phyloP scores from a whole-genome alignment of 148 eudicot species.

The Camellia japonica region DNA sequence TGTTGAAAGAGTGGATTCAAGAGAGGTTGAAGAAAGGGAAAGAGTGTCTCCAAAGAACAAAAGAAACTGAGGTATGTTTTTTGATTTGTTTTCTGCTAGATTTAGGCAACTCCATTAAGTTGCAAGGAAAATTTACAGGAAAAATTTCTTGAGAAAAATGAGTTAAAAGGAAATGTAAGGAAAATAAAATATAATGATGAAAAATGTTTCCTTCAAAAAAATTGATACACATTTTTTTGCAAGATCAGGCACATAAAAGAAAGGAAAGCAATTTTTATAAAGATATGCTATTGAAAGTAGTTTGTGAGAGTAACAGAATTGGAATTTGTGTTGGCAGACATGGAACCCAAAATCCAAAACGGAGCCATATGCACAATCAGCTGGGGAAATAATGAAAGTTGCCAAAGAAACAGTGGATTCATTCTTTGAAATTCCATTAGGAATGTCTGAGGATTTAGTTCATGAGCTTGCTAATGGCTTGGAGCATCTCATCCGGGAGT shows the following conservation, averaged over 20 bases:
- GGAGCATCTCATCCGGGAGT: constrained; percentile 66
- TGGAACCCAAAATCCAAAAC: constrained; percentile 95
- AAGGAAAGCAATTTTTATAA: too few species aligned
- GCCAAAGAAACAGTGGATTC: constrained; percentile 61
- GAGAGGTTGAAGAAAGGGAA: constrained; percentile 53
- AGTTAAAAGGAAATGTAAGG: too few species aligned
- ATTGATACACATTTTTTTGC: too few species aligned
- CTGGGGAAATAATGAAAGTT: constrained; percentile 57
- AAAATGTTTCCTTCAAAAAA: too few species aligned
- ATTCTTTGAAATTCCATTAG: constrained; percentile 69
- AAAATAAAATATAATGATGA: too few species aligned
- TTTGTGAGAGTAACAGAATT: not conserved
- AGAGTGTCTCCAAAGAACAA: constrained; percentile 66
- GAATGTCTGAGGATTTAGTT: constrained; percentile 63
- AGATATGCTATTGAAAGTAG: not conserved
- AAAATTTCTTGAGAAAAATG: too few species aligned
- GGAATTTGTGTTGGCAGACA: constrained; percentile 48
- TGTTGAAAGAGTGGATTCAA: constrained; percentile 73
- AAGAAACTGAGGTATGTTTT: constrained; percentile 78
- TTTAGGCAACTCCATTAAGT: not conserved
- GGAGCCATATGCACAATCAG: constrained; percentile 86
- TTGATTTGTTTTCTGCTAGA: not conserved
- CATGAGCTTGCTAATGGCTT: constrained; percentile 62
- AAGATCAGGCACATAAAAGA: too few species aligned
- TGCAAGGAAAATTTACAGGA: too few species aligned